Base-by-base conservation (phyloP, 164 flowering plant genomes). In the Euptelea pleiosperma region DNA sequence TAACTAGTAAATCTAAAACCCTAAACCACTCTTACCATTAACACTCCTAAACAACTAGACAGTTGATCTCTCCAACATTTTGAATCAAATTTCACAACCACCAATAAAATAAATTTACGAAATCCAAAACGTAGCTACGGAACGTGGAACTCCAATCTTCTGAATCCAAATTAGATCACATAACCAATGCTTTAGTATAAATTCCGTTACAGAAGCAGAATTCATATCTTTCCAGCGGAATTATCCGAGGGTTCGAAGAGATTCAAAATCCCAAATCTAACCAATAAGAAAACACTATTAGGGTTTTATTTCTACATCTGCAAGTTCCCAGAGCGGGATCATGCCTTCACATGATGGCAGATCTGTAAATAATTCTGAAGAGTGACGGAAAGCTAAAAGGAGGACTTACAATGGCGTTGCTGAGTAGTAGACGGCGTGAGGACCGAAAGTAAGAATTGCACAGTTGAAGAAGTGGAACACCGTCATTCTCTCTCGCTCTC, bases 381-480 rank as follows among this genome's bases (percentile, higher is more conserved):
- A 55, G 25, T 16, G 11, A 11, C 14, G 18, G 30, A 16, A 22
- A 48, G 40, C 9, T 22, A 10, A 24, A 40, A 28, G 29, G 39
- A 54, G 18, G 37, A 67, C 87, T 61, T 65, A 93, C 98, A 93
- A 50, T 1, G 98, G 97, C 8, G 98, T 93, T 43, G 97, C 98
- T 18, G 98, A 87, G 79, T 93, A 93, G 81, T 90, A 93, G 50
- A 93, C 91, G 59, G 96, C 96, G 77, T 93, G 98, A 68, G 98
- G 98, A 37, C 96, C 96, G 64, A 92, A 92, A 0, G 98, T 92
- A 24, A 92, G 79, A 53, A 89, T 83, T 8, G 98, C 98, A 33
- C 98, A 92, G 84, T 92, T 92, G 82, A 90, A 83, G 87, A 92
- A 92, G 83, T 92, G 98, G 51, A 92, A 92, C 63, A 92, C 52